phyloP scores from a whole-genome alignment of 129 eudicot genomes.

The Apium graveolens region DNA sequence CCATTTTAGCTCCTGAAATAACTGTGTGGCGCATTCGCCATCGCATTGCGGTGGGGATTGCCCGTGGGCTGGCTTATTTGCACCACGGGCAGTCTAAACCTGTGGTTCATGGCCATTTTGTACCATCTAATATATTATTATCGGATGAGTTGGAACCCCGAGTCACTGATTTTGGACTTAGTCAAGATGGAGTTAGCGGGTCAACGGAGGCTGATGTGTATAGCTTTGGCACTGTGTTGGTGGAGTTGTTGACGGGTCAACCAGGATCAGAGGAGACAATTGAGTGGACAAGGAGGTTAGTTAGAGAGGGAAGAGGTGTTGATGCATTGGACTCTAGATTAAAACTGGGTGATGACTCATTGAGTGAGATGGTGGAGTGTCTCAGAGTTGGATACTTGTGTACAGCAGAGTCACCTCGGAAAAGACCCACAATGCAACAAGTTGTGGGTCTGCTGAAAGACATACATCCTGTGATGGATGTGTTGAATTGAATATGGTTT shows the following conservation, averaged over 20 bases:
- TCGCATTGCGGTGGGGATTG: slow-evolving; percentile 84
- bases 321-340: slow-evolving; percentile 60
- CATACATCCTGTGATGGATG: slow-evolving; percentile 41
- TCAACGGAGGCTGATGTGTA: slow-evolving; percentile 63
- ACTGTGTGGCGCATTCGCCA: slow-evolving; percentile 86
- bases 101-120: slow-evolving; percentile 74
- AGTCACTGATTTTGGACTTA: slow-evolving; percentile 57
- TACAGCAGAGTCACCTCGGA: slow-evolving; percentile 69
- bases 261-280: slow-evolving; percentile 31
- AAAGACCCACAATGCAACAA: slow-evolving; percentile 93
- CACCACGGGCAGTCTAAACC: slow-evolving; percentile 89
- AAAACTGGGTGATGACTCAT: slow-evolving; percentile 48
- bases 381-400: slow-evolving; percentile 89
- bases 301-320: slow-evolving; percentile 50
- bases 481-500: slow-evolving; percentile 23
- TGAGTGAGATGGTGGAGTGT: slow-evolving; percentile 79
- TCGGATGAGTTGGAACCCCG: slow-evolving; percentile 74
- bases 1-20: slow-evolving; percentile 38
- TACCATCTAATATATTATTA: slow-evolving; percentile 60
- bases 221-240: slow-evolving; percentile 52
- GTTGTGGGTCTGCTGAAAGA: slow-evolving; percentile 85
- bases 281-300: slow-evolving; percentile 38
- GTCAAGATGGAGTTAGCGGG: slow-evolving; percentile 27
- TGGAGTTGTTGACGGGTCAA: slow-evolving; percentile 68
- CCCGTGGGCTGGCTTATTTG: slow-evolving; percentile 90